Evolutionary conservation across 2,329 filamentous ascomycete genomes (phyloP).

Genomic region (Penicillium sclerotigenum): DNA sequence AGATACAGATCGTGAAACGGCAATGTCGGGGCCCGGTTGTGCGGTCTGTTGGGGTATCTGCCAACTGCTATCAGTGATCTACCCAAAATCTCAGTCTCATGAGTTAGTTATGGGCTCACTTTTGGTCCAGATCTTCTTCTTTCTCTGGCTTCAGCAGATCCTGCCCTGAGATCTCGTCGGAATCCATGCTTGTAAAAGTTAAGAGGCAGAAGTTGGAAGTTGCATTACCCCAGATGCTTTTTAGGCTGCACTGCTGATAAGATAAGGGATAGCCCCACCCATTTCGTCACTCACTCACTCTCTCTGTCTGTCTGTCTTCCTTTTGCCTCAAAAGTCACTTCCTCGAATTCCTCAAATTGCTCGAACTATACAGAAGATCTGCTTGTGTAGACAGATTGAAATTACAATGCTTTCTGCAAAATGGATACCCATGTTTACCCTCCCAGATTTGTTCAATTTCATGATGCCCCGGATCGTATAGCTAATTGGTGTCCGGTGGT

Average conservation of each 20-base stretch:
- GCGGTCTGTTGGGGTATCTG: conserved; percentile 78
- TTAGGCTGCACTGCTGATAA: conserved; percentile 30
- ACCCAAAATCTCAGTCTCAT: too few relatives aligned
- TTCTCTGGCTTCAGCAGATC: conserved; percentile 4
- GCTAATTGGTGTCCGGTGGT: too few relatives aligned
- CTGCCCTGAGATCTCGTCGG: conserved; percentile 23
- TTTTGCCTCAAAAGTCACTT: too few relatives aligned
- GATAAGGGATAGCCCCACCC: conserved; percentile 11
- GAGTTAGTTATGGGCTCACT: conserved; percentile 16
- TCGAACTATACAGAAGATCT: too few relatives aligned
- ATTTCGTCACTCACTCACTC: too few relatives aligned
- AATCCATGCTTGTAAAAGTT: conserved; percentile 25
- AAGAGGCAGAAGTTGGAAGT: neutral
- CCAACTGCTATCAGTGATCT: conserved; percentile 7
- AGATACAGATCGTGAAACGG: conserved; percentile 77
- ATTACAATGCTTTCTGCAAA: too few relatives aligned
- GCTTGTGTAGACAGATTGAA: too few relatives aligned
- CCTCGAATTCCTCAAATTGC: too few relatives aligned
- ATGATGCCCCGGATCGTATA: too few relatives aligned
- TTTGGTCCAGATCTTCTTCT: conserved; percentile 33
- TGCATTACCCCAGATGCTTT: conserved; percentile 13
- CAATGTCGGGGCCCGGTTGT: conserved; percentile 74
- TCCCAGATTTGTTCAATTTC: too few relatives aligned
- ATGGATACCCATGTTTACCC: too few relatives aligned
- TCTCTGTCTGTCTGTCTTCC: too few relatives aligned